Evolutionary conservation across 805 yeast genomes (phyloP).

Genomic region (Wickerhamiella lipophila): DNA sequence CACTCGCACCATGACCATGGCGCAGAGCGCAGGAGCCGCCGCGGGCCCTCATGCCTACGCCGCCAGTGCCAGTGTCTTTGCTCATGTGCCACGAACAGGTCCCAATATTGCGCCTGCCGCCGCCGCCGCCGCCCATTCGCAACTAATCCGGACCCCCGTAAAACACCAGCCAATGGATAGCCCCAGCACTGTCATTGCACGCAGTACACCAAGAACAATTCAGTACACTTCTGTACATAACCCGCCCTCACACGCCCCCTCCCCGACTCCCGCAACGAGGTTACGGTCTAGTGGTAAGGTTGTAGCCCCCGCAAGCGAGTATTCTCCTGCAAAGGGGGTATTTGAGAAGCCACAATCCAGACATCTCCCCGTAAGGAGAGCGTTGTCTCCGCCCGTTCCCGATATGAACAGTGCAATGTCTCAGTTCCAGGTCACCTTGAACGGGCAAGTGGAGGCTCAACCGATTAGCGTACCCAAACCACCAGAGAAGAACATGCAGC

Average conservation of each 20-base stretch:
- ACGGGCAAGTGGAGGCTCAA: constrained; percentile 5
- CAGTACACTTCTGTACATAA: not conserved
- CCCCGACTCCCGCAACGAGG: constrained; percentile 27
- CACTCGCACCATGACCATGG: not conserved
- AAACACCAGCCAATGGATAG: constrained; percentile 9
- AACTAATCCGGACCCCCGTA: constrained; percentile 1
- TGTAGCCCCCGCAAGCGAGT: constrained; percentile 25
- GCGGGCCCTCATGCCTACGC: constrained; percentile 10
- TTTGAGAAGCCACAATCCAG: constrained; percentile 13
- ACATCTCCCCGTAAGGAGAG: not conserved
- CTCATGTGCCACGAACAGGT: not conserved
- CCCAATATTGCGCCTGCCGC: constrained; percentile 12
- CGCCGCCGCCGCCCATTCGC: constrained; percentile 11
- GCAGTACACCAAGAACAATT: not conserved
- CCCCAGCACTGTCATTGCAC: constrained; percentile 20
- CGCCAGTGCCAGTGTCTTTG: not conserved
- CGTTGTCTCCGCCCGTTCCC: constrained; percentile 16
- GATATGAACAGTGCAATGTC: constrained; percentile 26
- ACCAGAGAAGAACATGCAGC: constrained; percentile 12
- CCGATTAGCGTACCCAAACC: constrained; percentile 11
- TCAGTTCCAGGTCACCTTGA: constrained; percentile 25
- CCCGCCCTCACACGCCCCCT: constrained; percentile 11
- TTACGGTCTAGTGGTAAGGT: constrained; percentile 21
- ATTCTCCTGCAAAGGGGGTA: constrained; percentile 27
- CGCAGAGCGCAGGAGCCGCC: constrained; percentile 8